phyloP scores from a whole-genome alignment of 257 asterid genomes.

The Cynanchum wilfordii region DNA sequence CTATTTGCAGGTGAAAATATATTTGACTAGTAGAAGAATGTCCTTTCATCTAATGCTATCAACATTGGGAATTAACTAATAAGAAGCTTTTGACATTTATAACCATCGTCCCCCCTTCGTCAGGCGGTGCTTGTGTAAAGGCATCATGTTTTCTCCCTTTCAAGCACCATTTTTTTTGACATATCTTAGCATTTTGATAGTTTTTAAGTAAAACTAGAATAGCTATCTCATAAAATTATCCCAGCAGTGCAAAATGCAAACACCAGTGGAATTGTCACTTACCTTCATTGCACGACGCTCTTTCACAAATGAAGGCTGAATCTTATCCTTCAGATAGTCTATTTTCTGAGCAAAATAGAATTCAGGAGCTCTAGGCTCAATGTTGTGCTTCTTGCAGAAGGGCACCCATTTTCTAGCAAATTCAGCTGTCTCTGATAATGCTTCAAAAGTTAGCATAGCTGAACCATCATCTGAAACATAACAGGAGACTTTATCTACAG shows the following conservation, averaged over 20 bases:
- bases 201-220: not conserved
- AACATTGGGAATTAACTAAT: not conserved
- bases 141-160: not conserved
- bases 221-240: not conserved
- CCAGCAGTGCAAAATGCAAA: not conserved
- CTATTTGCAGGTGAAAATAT: not conserved
- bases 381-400: constrained; percentile 68
- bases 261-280: not conserved
- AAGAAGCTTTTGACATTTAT: not conserved
- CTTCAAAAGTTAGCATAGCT: constrained; percentile 89
- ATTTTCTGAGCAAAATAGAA: constrained; percentile 80
- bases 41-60: not conserved
- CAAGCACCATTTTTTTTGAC: not conserved
- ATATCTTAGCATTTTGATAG: not conserved
- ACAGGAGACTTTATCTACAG: constrained; percentile 76
- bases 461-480: constrained; percentile 95
- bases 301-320: constrained; percentile 70
- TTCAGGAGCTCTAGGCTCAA: constrained; percentile 94
- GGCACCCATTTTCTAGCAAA: constrained; percentile 93
- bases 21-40: not conserved
- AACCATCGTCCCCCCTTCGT: too few species aligned
- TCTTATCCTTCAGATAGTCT: constrained; percentile 76
- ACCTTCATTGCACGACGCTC: constrained; percentile 97
- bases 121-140: too few species aligned
- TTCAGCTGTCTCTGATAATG: constrained; percentile 83